Evolutionary conservation across 1,284 basidiomycete species (phyloP).

Genomic region (Anthracocystis walkeri): DNA sequence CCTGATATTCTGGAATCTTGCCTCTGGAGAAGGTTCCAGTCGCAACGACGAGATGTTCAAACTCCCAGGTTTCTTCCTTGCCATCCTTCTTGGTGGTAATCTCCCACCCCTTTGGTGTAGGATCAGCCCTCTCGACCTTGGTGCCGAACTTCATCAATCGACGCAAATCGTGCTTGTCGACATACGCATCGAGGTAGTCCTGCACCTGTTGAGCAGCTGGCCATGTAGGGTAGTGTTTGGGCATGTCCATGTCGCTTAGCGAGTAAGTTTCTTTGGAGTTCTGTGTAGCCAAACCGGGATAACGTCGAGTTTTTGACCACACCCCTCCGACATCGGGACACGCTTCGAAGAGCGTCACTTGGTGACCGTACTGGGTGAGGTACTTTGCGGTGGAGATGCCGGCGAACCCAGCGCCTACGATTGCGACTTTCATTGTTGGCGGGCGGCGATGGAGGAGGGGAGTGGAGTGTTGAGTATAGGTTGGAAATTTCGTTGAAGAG

Average conservation of each 20-base stretch:
- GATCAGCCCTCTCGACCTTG: slow-evolving; percentile 35
- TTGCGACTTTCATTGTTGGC: slow-evolving; percentile 37
- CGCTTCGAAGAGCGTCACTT: slow-evolving; percentile 47
- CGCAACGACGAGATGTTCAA: slow-evolving; percentile 51
- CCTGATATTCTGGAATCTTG: slow-evolving; percentile 55
- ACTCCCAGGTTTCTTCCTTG: slow-evolving; percentile 2
- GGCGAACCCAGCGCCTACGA: slow-evolving; percentile 53
- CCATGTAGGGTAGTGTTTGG: slow-evolving; percentile 57
- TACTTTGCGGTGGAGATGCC: slow-evolving; percentile 54
- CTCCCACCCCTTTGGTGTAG: slow-evolving; percentile 24
- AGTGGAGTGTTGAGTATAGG: no score
- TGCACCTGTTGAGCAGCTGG: slow-evolving; percentile 59
- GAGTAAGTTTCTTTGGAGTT: slow-evolving; percentile 63
- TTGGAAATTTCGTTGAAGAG: no score
- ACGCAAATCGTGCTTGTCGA: slow-evolving; percentile 48
- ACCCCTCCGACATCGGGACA: slow-evolving; percentile 49
- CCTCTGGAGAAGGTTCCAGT: slow-evolving; percentile 56
- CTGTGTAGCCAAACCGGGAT: slow-evolving; percentile 59
- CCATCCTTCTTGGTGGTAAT: slow-evolving; percentile 19
- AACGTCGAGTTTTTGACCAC: slow-evolving; percentile 52
- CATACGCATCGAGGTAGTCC: slow-evolving; percentile 54
- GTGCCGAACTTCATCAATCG: slow-evolving; percentile 43
- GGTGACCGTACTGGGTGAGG: slow-evolving; percentile 48
- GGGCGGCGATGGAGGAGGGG: not conserved
- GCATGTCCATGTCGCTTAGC: slow-evolving; percentile 60